Evolutionary conservation across 1,139 yeast species (phyloP).

Genomic region (Pichia sp.): DNA sequence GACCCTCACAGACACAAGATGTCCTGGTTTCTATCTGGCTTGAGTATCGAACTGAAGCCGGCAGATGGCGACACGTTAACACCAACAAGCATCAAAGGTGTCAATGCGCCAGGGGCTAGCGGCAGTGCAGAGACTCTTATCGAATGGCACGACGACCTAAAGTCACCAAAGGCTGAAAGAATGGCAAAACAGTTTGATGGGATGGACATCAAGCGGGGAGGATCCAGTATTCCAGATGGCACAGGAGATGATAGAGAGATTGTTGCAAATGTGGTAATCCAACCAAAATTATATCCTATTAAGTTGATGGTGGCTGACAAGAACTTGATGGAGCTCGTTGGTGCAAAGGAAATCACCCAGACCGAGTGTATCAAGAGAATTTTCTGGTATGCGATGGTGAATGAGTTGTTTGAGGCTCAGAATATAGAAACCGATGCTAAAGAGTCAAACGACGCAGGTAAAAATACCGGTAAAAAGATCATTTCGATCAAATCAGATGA

Average conservation of each 20-base stretch:
- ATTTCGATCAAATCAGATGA: constrained; percentile 63
- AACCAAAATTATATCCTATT: constrained; percentile 69
- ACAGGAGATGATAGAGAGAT: constrained; percentile 43
- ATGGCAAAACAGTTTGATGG: constrained; percentile 64
- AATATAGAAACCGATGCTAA: constrained; percentile 35
- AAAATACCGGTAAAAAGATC: constrained; percentile 20
- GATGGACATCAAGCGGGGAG: constrained; percentile 77
- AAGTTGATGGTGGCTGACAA: constrained; percentile 60
- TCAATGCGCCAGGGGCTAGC: constrained; percentile 19
- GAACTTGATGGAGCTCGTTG: constrained; percentile 62
- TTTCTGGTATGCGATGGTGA: constrained; percentile 84
- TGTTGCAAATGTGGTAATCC: constrained; percentile 67
- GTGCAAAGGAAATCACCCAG: constrained; percentile 73
- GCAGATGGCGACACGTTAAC: constrained; percentile 25
- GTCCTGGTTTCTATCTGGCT: constrained; percentile 76
- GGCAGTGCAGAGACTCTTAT: constrained; percentile 37
- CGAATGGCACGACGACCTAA: constrained; percentile 64
- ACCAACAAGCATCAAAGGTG: constrained; percentile 22
- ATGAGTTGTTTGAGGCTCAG: constrained; percentile 44
- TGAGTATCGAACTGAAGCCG: constrained; percentile 66
- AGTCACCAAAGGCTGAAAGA: constrained; percentile 42
- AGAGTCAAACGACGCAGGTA: constrained; percentile 16
- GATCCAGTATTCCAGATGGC: constrained; percentile 39
- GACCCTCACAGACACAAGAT: constrained; percentile 52
- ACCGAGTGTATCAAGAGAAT: constrained; percentile 80